Percentiles rank a stretch among this genome's conserved stretches.
phyloP scores from a whole-genome alignment of 768 basidiomycete genomes.

The Strobilomyces confusus region DNA sequence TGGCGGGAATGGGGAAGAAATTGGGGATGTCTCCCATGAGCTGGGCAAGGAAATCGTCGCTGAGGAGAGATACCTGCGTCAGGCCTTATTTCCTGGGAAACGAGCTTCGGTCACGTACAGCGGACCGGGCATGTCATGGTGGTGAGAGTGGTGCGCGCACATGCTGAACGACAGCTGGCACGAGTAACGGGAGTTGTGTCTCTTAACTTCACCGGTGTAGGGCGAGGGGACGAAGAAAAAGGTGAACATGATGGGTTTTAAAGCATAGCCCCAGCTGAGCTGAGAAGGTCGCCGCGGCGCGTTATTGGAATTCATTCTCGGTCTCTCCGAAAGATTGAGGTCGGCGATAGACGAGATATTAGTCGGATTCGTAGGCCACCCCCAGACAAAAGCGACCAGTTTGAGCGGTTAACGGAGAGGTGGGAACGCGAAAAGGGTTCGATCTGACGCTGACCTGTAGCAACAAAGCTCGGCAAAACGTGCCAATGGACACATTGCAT shows the following conservation, averaged over 20 bases:
- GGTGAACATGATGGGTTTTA: slow-evolving; percentile 2
- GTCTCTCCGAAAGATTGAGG: not conserved
- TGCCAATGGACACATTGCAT: not conserved
- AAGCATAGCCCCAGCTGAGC: not conserved
- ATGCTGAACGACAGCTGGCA: slow-evolving; percentile 1
- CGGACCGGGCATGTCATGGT: not conserved
- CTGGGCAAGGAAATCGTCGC: slow-evolving; percentile 12
- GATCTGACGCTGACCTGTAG: not conserved
- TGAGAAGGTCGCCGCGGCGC: not conserved
- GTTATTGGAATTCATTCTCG: not conserved
- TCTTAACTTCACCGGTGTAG: not conserved
- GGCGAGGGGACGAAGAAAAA: not conserved
- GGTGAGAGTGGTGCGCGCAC: not conserved
- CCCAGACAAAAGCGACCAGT: not conserved
- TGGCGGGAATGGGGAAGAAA: not conserved
- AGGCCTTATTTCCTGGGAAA: not conserved
- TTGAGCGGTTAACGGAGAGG: not conserved
- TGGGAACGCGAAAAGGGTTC: not conserved
- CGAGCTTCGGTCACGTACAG: slow-evolving; percentile 5
- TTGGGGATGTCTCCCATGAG: slow-evolving; percentile 5
- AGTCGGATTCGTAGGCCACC: not conserved
- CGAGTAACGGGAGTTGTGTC: not conserved
- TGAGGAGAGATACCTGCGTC: not conserved
- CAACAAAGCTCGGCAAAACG: not conserved
- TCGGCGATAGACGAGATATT: not conserved